Conservation (phyloP, 78 protist genomes). For the Tieghemostelium lacteum region DNA sequence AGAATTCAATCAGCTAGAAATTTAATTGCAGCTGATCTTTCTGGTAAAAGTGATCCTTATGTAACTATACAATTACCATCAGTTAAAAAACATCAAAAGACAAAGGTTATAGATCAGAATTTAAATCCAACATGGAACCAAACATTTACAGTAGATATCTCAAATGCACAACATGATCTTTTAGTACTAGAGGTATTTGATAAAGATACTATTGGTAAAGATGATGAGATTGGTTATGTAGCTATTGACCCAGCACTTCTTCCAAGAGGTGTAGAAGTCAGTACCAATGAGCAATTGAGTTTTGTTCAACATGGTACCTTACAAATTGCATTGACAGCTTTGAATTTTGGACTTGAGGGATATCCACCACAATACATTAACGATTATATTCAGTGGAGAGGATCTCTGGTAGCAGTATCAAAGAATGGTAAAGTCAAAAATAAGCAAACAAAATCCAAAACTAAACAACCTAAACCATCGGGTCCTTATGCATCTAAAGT, state of each 20-base stretch:
- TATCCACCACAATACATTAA: constrained; percentile 29
- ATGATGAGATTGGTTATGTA: constrained; percentile 52
- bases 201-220: constrained; percentile 9
- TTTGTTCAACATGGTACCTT: constrained; percentile 63
- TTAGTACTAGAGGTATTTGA: constrained; percentile 36
- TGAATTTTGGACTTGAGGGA: constrained; percentile 34
- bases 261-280: constrained; percentile 26
- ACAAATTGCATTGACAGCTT: constrained; percentile 46
- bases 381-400: constrained; percentile 29
- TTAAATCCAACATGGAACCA: constrained; percentile 22
- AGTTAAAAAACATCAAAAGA: not conserved
- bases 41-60: constrained; percentile 33
- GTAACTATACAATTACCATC: constrained; percentile 5
- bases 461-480: not conserved
- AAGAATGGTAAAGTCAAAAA: constrained; percentile 62
- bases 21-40: constrained; percentile 19
- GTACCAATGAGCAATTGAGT: not conserved
- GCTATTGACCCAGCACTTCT: constrained; percentile 29
- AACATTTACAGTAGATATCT: not conserved
- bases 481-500: constrained; percentile 41
- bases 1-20: not conserved
- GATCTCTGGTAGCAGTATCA: not conserved
- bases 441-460: constrained; percentile 18
- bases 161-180: not conserved
- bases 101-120: not conserved